Percentiles rank a stretch among this genome's conserved stretches.
These are phyloP conservation scores for Diutina neorugosa DNA, from an alignment of 1,139 yeast species.

Conservation along the genomic window DNA sequence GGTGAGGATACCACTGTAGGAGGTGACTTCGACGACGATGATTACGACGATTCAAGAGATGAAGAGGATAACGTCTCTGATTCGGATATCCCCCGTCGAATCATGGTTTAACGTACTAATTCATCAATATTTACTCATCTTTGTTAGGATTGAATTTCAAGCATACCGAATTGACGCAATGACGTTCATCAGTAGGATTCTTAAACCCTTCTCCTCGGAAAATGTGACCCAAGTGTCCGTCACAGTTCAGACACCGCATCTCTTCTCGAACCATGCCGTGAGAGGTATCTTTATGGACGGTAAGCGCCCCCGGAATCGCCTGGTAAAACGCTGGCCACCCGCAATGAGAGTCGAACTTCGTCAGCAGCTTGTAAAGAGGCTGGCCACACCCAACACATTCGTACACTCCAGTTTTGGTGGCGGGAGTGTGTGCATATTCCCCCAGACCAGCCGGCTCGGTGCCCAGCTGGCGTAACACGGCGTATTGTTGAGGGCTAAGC, in stretches of 20 bases:
- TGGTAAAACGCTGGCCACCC: slow-evolving; percentile 98
- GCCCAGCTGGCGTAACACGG: slow-evolving; percentile 64
- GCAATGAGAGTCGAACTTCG: slow-evolving; percentile 84
- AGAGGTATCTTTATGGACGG: slow-evolving; percentile 43
- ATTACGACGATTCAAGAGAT: not conserved
- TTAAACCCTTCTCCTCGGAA: slow-evolving; percentile 90
- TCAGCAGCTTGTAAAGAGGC: slow-evolving; percentile 65
- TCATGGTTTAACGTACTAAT: not conserved
- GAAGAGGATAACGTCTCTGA: not conserved
- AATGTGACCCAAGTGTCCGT: slow-evolving; percentile 90
- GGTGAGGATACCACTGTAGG: not conserved
- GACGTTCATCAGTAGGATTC: slow-evolving; percentile 86
- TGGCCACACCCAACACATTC: slow-evolving; percentile 75
- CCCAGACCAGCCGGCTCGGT: slow-evolving; percentile 84
- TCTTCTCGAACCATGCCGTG: slow-evolving; percentile 78
- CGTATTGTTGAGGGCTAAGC: slow-evolving; percentile 65
- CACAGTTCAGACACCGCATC: slow-evolving; percentile 81
- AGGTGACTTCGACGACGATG: not conserved
- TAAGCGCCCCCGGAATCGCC: slow-evolving; percentile 73
- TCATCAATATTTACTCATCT: not conserved
- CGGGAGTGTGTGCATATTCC: slow-evolving; percentile 41
- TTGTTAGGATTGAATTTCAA: slow-evolving; percentile 33
- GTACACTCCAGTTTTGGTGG: slow-evolving; percentile 46
- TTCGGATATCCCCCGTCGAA: not conserved
- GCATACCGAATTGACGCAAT: slow-evolving; percentile 84